phyloP scores from a whole-genome alignment of 192 early-diverging fungal genomes.

The Coemansia pectinata region DNA sequence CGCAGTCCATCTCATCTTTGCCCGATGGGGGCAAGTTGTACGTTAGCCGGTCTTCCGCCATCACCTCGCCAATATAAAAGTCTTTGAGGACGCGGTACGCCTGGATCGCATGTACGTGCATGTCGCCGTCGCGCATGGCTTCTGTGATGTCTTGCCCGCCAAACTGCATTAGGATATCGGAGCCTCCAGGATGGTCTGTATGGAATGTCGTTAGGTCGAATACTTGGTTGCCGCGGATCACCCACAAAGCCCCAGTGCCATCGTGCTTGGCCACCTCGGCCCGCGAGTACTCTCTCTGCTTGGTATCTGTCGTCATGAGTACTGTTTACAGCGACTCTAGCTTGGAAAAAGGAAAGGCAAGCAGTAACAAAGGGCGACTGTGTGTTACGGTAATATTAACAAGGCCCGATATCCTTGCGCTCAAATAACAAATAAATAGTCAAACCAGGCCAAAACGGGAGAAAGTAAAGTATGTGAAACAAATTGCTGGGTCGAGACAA shows the following conservation, averaged over 20 bases:
- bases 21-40: constrained; percentile 41
- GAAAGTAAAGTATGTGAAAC: not conserved
- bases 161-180: constrained; percentile 83
- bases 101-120: constrained; percentile 78
- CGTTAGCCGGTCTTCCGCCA: constrained; percentile 55
- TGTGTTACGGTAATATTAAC: not conserved
- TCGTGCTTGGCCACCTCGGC: constrained; percentile 77
- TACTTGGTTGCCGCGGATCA: constrained; percentile 75
- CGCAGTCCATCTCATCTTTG: constrained; percentile 58
- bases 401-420: not conserved
- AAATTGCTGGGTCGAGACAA: constrained; percentile 2
- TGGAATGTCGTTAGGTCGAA: constrained; percentile 90
- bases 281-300: constrained; percentile 58
- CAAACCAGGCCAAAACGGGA: not conserved
- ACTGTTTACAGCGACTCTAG: not conserved
- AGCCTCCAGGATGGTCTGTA: constrained; percentile 91
- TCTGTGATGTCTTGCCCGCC: constrained; percentile 82
- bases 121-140: constrained; percentile 73
- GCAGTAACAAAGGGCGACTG: not conserved
- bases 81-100: constrained; percentile 88
- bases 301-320: constrained; percentile 3
- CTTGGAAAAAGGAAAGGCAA: not conserved
- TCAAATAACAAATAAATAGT: not conserved
- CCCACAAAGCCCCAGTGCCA: constrained; percentile 74
- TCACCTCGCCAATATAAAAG: constrained; percentile 72